Percentiles rank a stretch among this genome's conserved stretches.
Evolutionary conservation across 345 rosid species (phyloP).

Genomic region (Citropsis articulata): DNA sequence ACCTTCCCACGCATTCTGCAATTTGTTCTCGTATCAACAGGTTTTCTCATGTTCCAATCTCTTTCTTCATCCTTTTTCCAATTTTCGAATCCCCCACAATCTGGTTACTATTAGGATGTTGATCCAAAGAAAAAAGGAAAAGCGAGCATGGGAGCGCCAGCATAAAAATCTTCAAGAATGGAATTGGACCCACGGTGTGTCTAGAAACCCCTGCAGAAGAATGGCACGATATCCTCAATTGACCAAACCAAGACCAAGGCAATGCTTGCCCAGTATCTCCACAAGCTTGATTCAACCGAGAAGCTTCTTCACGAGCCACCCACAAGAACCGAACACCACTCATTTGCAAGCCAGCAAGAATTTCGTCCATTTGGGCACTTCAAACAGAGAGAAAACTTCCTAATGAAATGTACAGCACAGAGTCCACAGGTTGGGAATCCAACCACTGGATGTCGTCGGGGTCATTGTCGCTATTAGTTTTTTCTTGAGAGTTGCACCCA

Average conservation of each 20-base stretch:
- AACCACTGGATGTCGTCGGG: not conserved
- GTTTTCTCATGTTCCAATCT: constrained; percentile 13
- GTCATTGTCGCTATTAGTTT: not conserved
- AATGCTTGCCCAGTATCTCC: constrained; percentile 21
- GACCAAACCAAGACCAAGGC: not conserved
- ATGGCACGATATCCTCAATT: constrained; percentile 27
- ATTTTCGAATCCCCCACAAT: constrained; percentile 20
- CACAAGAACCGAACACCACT: not conserved
- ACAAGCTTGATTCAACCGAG: constrained; percentile 37
- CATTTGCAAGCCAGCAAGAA: not conserved
- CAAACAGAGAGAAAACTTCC: not conserved
- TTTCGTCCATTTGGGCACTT: not conserved
- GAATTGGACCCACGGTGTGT: constrained; percentile 33
- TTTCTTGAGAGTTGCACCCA: not conserved
- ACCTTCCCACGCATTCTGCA: not conserved
- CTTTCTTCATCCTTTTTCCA: not conserved
- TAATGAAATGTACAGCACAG: not conserved
- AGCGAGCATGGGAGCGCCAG: constrained; percentile 26
- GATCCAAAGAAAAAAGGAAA: constrained; percentile 25
- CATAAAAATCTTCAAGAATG: constrained; percentile 20
- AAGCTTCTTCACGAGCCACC: not conserved
- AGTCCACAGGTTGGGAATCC: not conserved
- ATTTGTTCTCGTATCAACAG: constrained; percentile 13
- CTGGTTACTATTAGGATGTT: constrained; percentile 18
- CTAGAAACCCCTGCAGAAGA: constrained; percentile 39